A percentile compares a stretch with the other conserved stretches of the same genome.
These are phyloP conservation scores for Hygrocybe coccinea DNA, from an alignment of 768 basidiomycete species.

Conservation along the genomic window DNA sequence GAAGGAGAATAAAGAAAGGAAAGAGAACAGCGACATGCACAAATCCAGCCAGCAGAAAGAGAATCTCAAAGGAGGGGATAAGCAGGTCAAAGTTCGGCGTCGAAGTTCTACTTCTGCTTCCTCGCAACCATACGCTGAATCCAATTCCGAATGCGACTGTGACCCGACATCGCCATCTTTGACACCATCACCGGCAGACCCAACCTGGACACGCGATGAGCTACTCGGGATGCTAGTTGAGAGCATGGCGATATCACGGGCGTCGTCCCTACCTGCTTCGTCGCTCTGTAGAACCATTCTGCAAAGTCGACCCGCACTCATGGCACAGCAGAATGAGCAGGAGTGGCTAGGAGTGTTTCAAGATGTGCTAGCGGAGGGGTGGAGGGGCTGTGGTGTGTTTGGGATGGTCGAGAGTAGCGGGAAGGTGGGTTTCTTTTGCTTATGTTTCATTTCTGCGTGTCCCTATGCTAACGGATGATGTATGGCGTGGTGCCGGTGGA, in stretches of 20 bases:
- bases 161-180: slow-evolving; percentile 6
- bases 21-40: not conserved
- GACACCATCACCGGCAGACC: slow-evolving; percentile 2
- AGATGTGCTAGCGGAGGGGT: slow-evolving; percentile 44
- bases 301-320: slow-evolving; percentile 50
- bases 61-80: not conserved
- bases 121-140: not conserved
- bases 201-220: slow-evolving; percentile 35
- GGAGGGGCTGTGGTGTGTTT: slow-evolving; percentile 55
- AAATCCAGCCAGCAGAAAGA: not conserved
- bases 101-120: not conserved
- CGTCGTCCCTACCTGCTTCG: slow-evolving; percentile 56
- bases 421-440: slow-evolving; percentile 37
- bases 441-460: not conserved
- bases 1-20: not conserved
- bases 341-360: slow-evolving; percentile 51
- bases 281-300: slow-evolving; percentile 49
- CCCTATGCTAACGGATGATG: not conserved
- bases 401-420: slow-evolving; percentile 66
- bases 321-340: slow-evolving; percentile 33
- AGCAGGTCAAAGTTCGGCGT: not conserved
- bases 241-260: slow-evolving; percentile 65
- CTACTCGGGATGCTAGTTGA: slow-evolving; percentile 66
- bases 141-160: not conserved
- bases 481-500: not conserved